Conservation (phyloP, 2,329 filamentous ascomycete species). For the Ascosphaera apis region DNA sequence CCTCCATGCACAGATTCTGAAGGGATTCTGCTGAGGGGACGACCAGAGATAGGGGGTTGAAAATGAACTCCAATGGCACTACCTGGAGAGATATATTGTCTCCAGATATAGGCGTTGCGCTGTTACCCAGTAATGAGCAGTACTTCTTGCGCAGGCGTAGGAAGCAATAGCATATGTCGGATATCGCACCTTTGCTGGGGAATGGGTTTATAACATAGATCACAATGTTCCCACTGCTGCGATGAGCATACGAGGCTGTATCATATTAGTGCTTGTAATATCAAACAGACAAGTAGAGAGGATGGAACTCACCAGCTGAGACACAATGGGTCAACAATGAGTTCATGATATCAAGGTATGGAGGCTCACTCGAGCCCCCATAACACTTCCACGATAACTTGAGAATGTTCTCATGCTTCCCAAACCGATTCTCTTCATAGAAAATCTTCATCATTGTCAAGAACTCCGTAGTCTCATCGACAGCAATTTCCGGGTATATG, state of each 20-base stretch:
- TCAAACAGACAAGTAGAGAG: neutral
- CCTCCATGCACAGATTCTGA: slow-evolving; percentile 28
- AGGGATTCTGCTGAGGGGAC: slow-evolving; percentile 27
- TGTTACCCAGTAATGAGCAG: neutral
- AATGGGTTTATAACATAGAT: slow-evolving; percentile 38
- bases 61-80: slow-evolving; percentile 31
- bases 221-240: slow-evolving; percentile 22
- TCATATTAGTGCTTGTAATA: neutral
- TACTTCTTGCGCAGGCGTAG: slow-evolving; percentile 33
- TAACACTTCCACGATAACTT: neutral
- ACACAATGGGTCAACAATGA: slow-evolving; percentile 14
- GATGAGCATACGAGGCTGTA: neutral
- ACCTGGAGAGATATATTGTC: slow-evolving; percentile 34
- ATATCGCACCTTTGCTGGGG: slow-evolving; percentile 19
- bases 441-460: slow-evolving; percentile 26
- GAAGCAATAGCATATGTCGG: slow-evolving; percentile 33
- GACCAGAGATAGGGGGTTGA: slow-evolving; percentile 27
- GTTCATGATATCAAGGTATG: slow-evolving; percentile 11
- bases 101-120: slow-evolving; percentile 9
- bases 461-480: slow-evolving; percentile 26
- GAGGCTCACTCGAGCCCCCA: neutral
- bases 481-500: slow-evolving; percentile 28
- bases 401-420: neutral
- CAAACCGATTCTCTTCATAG: neutral
- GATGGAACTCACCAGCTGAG: slow-evolving; percentile 13